Percentiles rank a stretch among this genome's conserved stretches.
Conservation (phyloP, 1,139 yeast species). For the Taphrina pruni region DNA sequence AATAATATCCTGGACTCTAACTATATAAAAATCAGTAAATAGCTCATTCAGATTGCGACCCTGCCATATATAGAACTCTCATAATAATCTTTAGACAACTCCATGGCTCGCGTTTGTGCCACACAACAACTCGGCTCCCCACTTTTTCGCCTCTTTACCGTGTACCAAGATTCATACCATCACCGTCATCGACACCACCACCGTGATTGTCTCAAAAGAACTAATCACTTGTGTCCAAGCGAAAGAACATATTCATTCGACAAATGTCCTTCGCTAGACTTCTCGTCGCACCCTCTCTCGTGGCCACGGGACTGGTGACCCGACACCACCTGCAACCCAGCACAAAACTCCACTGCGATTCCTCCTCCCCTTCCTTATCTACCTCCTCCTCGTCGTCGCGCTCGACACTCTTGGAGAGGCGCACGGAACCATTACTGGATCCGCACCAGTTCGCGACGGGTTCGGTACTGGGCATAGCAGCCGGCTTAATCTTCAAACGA, state of each 20-base stretch:
- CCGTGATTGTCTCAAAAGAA: neutral
- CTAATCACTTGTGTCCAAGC: too few species aligned
- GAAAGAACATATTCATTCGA: too few species aligned
- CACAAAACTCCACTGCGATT: slow-evolving; percentile 3
- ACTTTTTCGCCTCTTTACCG: slow-evolving; percentile 4
- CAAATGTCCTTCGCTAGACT: slow-evolving; percentile 34
- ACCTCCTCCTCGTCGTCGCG: neutral
- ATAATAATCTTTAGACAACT: neutral
- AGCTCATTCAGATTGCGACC: too few species aligned
- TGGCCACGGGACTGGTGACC: slow-evolving; percentile 12
- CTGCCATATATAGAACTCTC: too few species aligned
- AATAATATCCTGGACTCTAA: neutral
- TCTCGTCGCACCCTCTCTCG: slow-evolving; percentile 32
- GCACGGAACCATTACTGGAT: slow-evolving; percentile 18
- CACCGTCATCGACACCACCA: neutral
- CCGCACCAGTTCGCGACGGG: slow-evolving; percentile 40
- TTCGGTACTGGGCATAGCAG: slow-evolving; percentile 32
- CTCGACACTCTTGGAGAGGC: neutral
- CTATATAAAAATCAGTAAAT: too few species aligned
- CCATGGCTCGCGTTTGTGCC: neutral
- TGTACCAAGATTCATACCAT: neutral
- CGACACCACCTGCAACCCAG: neutral
- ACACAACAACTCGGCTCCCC: slow-evolving; percentile 18
- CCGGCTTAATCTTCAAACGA: slow-evolving; percentile 33
- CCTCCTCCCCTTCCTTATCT: neutral